Base-by-base conservation (phyloP, 768 basidiomycete species). In the Lepiota venenata region DNA sequence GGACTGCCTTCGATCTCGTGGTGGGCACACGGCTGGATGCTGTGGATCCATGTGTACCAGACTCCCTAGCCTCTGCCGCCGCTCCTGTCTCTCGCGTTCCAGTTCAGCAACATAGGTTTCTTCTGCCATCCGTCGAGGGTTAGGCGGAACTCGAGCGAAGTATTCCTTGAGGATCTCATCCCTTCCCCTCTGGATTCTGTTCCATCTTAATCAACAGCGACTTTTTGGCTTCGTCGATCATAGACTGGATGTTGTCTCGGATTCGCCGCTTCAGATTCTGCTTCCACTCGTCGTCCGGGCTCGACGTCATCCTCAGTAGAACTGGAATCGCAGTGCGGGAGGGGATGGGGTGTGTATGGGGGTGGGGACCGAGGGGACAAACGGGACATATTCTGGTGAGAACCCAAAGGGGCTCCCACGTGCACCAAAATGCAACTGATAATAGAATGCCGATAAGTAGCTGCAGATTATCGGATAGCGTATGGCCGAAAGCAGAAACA, bases 221-320 rank as follows among this genome's bases (percentile, higher is more conserved):
- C 55, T 81, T 76, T 68, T 83, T 84, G n/a, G 88, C 81, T 56
- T 86, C 87, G 50, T 83, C 77, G 55, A 87, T 64, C 71, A 79
- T 74, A 22, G 63, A 53, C 45, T 65, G 51, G 18, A 75, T 62
- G 7, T 69, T 70, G 1, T 73, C 71, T 59, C 82, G 79, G 61
- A 90, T 87, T 61, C 74, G 71, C 35, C 56, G 61, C 61, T 64
- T 71, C 60, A 81, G 68, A 1, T 60, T 54, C 36, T 60, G 63
- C 63, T 83, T 85, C 83, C 83, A 85, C 56, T 72, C 67, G 1
- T 78, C 75, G 66, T 82, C n/a, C 77, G 3, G 81, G 83, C 60
- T 83, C 83, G 46, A 68, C 56, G 58, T 75, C 9, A 9, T 11
- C 6, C 32, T 32, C 32, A 9, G 9, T 11, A 9, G 32, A 32